These are phyloP conservation scores for Wallacemonas sp. DNA, from an alignment of 208 protist species.

Conservation along the genomic window DNA sequence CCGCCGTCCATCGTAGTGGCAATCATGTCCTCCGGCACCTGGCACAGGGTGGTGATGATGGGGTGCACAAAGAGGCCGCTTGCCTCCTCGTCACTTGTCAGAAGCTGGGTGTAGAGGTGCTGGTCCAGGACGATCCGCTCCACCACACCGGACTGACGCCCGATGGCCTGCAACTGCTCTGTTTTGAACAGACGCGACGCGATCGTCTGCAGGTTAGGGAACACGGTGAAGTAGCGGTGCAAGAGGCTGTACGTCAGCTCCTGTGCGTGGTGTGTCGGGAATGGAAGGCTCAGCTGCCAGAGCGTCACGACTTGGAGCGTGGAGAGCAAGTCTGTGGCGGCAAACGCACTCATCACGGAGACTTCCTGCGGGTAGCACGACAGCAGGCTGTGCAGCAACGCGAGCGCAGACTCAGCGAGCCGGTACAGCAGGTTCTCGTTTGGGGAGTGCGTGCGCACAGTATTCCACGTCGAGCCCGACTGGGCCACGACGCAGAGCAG, in stretches of 20 bases:
- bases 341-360: constrained; percentile 20
- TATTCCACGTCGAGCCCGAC: constrained; percentile 14
- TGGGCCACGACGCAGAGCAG: constrained; percentile 3
- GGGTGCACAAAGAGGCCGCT: constrained; percentile 17
- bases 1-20: not conserved
- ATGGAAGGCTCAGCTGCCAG: constrained; percentile 7
- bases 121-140: constrained; percentile 21
- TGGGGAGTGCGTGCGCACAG: constrained; percentile 3
- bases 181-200: constrained; percentile 3
- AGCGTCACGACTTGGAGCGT: constrained; percentile 4
- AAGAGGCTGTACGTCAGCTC: constrained; percentile 9
- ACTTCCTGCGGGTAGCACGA: constrained; percentile 26
- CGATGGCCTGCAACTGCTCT: constrained; percentile 15
- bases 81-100: constrained; percentile 7
- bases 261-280: constrained; percentile 5
- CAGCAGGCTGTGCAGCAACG: constrained; percentile 27
- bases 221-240: constrained; percentile 11
- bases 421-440: constrained; percentile 5
- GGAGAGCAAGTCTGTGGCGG: constrained; percentile 14
- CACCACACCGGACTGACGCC: constrained; percentile 17
- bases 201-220: constrained; percentile 7
- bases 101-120: constrained; percentile 16
- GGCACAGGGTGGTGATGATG: constrained; percentile 10
- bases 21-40: constrained; percentile 4
- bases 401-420: constrained; percentile 16